phyloP scores from a whole-genome alignment of 495 filamentous ascomycete species.

The Penicillium egyptiacum region DNA sequence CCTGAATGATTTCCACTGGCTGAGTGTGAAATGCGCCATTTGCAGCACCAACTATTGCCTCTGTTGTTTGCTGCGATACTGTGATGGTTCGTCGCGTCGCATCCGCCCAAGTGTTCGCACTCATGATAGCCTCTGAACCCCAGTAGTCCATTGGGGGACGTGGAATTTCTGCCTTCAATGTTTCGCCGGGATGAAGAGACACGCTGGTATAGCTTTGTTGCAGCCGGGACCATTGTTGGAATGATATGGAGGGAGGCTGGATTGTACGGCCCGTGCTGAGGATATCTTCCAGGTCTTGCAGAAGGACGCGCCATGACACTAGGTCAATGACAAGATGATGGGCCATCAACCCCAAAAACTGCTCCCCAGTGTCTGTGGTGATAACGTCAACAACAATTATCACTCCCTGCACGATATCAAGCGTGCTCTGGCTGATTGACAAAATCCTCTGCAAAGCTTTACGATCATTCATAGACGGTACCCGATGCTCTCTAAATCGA shows the following conservation, averaged over 20 bases:
- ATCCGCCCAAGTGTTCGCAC: conserved; percentile 1
- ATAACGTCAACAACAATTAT: too few species aligned
- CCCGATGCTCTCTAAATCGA: too few species aligned
- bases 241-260: background rate
- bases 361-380: too few species aligned
- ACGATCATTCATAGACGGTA: too few species aligned
- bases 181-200: too few species aligned
- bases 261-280: conserved; percentile 19
- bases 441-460: too few species aligned
- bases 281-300: conserved; percentile 57
- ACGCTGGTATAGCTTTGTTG: too few species aligned
- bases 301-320: conserved; percentile 59
- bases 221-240: conserved; percentile 10
- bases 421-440: too few species aligned
- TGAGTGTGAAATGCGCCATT: conserved; percentile 3
- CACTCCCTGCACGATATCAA: too few species aligned
- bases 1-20: conserved; percentile 7
- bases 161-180: background rate
- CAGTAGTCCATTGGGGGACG: conserved; percentile 2
- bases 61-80: background rate
- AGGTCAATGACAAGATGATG: conserved; percentile 63
- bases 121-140: background rate
- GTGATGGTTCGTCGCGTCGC: background rate
- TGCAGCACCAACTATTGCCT: background rate
- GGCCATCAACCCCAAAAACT: conserved; percentile 26